Evolutionary conservation across 331 rosid genomes (phyloP).

Genomic region (Quercus lobata): DNA sequence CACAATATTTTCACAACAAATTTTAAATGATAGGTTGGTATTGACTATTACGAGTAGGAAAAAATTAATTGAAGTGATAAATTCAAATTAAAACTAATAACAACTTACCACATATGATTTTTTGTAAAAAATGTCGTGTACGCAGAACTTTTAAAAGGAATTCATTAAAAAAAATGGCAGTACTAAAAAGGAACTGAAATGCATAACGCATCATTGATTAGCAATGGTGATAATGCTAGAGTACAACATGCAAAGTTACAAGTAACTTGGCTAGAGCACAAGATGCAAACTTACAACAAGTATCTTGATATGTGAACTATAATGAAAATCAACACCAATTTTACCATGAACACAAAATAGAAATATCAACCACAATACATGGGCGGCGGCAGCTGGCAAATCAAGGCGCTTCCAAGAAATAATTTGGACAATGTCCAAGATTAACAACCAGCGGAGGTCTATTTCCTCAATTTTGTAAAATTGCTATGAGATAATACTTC

Average conservation of each 20-base stretch:
- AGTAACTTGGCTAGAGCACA: background rate
- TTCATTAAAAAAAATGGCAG: too few relatives aligned
- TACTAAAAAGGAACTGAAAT: too few relatives aligned
- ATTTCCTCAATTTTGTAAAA: background rate
- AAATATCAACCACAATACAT: background rate
- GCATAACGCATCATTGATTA: background rate
- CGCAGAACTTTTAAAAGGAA: accelerated
- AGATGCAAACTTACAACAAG: background rate
- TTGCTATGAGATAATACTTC: background rate
- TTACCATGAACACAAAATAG: background rate
- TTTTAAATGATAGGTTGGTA: accelerated
- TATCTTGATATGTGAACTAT: background rate
- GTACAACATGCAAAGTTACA: background rate
- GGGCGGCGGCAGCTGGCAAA: background rate
- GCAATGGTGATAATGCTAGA: background rate
- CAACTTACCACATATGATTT: too few relatives aligned
- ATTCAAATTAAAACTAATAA: too few relatives aligned
- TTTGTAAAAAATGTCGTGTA: accelerated
- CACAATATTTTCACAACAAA: too few relatives aligned
- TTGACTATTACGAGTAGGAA: too few relatives aligned
- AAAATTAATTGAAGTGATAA: accelerated
- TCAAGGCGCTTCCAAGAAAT: slow-evolving; percentile 3
- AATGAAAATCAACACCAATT: background rate
- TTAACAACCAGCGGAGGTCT: background rate
- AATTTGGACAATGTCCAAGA: background rate